Evolutionary conservation across 345 rosid genomes (phyloP).

Genomic region (Kernera saxatilis): DNA sequence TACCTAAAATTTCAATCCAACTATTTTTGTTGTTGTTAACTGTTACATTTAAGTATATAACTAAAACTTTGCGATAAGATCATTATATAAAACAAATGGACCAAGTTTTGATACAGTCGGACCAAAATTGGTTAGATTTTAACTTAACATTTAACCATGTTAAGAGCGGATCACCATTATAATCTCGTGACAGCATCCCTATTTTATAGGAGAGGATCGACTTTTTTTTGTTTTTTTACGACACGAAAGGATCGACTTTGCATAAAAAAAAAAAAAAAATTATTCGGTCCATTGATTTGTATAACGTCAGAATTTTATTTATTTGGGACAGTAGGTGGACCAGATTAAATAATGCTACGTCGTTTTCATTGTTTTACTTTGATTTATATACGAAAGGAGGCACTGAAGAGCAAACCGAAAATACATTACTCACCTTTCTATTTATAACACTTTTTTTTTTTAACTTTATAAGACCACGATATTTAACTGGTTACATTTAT

Average conservation of each 20-base stretch:
- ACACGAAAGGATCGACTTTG: neutral
- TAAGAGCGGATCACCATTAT: neutral
- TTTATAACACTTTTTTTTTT: neutral
- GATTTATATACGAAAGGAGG: neutral
- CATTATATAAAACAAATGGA: neutral
- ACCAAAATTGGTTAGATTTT: neutral
- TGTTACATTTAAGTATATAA: too few species aligned
- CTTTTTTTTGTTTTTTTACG: too few species aligned
- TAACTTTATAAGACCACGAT: neutral
- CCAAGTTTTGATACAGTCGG: neutral
- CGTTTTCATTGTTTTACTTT: conserved; percentile 11
- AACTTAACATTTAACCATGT: neutral
- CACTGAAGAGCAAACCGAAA: conserved; percentile 1
- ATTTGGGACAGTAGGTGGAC: conserved; percentile 20
- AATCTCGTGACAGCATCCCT: neutral
- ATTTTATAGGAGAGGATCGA: neutral
- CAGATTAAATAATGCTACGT: conserved; percentile 16
- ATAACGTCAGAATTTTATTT: neutral
- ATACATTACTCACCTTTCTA: neutral
- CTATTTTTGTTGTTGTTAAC: too few species aligned
- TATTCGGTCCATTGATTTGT: neutral
- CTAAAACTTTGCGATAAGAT: too few species aligned
- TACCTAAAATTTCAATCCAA: neutral
- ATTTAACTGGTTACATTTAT: neutral
- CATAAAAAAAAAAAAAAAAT: neutral